Percentiles rank a stretch among this genome's conserved stretches.
These are phyloP conservation scores for Vanderwaltozyma yarrowii DNA, from an alignment of 805 yeast genomes.

Conservation along the genomic window DNA sequence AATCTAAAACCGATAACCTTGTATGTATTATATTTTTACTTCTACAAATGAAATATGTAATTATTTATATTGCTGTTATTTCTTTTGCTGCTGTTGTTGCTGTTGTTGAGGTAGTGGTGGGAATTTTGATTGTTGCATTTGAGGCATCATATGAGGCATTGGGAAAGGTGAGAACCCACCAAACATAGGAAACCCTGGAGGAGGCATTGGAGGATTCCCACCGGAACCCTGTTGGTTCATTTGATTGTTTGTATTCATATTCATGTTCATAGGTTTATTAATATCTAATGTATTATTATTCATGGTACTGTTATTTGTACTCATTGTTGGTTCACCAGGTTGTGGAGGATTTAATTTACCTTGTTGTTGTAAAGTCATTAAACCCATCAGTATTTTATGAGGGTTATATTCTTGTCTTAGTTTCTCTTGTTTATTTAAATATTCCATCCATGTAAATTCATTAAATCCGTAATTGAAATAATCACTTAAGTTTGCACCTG, in stretches of 20 bases:
- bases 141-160: slow-evolving; percentile 31
- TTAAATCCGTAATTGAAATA: slow-evolving; percentile 96
- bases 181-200: slow-evolving; percentile 28
- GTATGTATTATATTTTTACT: too few species aligned
- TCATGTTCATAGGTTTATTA: slow-evolving; percentile 1
- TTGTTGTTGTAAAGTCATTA: slow-evolving; percentile 28
- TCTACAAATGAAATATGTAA: background rate
- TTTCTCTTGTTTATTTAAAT: slow-evolving; percentile 79
- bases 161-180: slow-evolving; percentile 30
- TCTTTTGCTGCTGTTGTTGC: slow-evolving; percentile 2
- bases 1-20: too few species aligned
- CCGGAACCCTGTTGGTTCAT: background rate
- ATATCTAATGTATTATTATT: background rate
- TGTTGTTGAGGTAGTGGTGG: slow-evolving; percentile 5
- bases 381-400: slow-evolving; percentile 59
- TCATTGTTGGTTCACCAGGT: slow-evolving; percentile 11
- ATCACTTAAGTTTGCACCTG: slow-evolving; percentile 91
- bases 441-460: slow-evolving; percentile 92
- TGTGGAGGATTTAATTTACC: slow-evolving; percentile 35
- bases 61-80: too few species aligned
- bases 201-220: slow-evolving; percentile 12
- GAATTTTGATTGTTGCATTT: slow-evolving; percentile 23
- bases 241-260: slow-evolving; percentile 4
- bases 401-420: slow-evolving; percentile 73
- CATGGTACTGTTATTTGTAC: slow-evolving; percentile 7